Conservation (phyloP, 208 protist species). For the Wallacemonas collosoma region DNA sequence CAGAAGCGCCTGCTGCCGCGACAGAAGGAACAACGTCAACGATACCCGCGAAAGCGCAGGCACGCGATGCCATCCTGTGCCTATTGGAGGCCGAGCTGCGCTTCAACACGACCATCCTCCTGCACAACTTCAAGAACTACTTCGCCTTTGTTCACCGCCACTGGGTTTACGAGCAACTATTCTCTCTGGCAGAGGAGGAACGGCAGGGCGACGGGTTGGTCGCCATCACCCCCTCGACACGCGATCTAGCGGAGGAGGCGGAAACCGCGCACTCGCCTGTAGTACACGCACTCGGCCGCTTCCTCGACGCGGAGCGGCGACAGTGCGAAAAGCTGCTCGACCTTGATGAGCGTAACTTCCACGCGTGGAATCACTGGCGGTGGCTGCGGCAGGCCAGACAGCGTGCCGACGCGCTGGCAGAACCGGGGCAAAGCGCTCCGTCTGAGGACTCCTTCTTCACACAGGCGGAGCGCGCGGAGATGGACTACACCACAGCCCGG, state of each 20-base stretch:
- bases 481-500: conserved; percentile 82
- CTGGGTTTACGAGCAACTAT: conserved; percentile 75
- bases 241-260: too few species aligned
- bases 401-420: conserved; percentile 23
- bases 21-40: background rate
- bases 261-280: background rate
- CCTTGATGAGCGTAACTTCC: conserved; percentile 91
- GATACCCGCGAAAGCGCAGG: too few species aligned
- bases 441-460: conserved; percentile 30
- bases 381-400: conserved; percentile 46
- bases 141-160: conserved; percentile 83
- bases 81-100: conserved; percentile 62
- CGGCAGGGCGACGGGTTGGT: background rate
- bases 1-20: background rate
- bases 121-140: conserved; percentile 85
- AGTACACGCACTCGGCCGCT: conserved; percentile 22
- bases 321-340: conserved; percentile 77
- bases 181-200: conserved; percentile 31
- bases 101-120: conserved; percentile 60
- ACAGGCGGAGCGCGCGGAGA: conserved; percentile 49
- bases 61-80: conserved; percentile 4
- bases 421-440: background rate
- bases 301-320: conserved; percentile 59
- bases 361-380: conserved; percentile 87
- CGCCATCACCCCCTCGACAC: too few species aligned